A percentile compares a stretch with the other conserved stretches of the same genome.
These are phyloP conservation scores for Kuraishia borneana DNA, from an alignment of 805 yeast genomes.

Conservation along the genomic window DNA sequence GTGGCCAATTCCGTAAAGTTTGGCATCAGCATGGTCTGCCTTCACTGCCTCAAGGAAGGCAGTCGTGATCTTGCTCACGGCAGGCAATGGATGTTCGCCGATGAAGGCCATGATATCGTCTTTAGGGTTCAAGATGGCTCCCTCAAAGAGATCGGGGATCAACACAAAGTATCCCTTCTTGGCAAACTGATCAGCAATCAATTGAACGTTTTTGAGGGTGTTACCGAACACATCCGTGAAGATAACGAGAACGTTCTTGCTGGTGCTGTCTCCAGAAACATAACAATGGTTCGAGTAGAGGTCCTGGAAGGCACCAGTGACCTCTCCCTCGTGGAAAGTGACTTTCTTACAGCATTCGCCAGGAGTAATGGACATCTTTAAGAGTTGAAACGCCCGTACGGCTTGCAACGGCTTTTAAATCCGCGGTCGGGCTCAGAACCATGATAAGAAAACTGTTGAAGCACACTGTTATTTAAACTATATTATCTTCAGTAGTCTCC, in stretches of 20 bases:
- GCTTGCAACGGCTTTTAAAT: too few relatives aligned
- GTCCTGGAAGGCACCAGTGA: constrained; percentile 29
- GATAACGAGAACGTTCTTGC: constrained; percentile 44
- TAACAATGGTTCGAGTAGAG: constrained; percentile 25
- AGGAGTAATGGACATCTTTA: constrained; percentile 14
- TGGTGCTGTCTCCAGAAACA: constrained; percentile 31
- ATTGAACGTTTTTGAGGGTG: constrained; percentile 39
- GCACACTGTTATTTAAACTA: too few relatives aligned
- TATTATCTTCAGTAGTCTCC: constrained; percentile 14
- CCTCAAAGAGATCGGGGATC: constrained; percentile 65
- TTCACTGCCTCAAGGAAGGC: not conserved
- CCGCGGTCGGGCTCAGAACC: too few relatives aligned
- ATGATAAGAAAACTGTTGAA: too few relatives aligned
- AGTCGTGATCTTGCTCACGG: not conserved
- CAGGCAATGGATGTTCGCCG: constrained; percentile 22
- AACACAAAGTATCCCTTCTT: constrained; percentile 51
- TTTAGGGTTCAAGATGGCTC: constrained; percentile 16
- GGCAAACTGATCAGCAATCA: constrained; percentile 62
- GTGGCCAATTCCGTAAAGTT: constrained; percentile 46
- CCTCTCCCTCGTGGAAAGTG: constrained; percentile 36
- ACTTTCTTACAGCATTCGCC: constrained; percentile 34
- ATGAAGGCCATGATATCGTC: constrained; percentile 22
- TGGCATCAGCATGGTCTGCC: constrained; percentile 2
- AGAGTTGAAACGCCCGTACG: too few relatives aligned
- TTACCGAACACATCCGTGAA: constrained; percentile 65